Base-by-base conservation (phyloP, 2,329 filamentous ascomycete genomes). In the Sclerotinia spermophila region DNA sequence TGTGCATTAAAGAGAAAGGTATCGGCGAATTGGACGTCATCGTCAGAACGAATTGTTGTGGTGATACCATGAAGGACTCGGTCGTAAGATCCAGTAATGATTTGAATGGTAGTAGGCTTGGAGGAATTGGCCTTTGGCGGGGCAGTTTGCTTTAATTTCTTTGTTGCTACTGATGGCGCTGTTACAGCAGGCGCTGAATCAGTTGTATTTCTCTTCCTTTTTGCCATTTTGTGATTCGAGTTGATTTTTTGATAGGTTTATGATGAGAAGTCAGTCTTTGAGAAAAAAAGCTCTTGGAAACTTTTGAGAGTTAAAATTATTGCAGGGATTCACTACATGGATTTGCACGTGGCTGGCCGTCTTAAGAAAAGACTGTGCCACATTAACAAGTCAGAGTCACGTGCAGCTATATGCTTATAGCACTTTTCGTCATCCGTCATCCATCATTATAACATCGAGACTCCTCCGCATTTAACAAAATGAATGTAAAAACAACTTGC, bases 1-100 rank as follows among this genome's bases (percentile, higher is more conserved):
- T 99, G 96, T 21, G 96, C 94, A 79, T 94, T 93, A 86, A 99
- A 97, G 71, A 99, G 87, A 81, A 99, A 99, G 0, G 92, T 95
- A 81, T 98, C 95, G 75, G 92, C 88, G 79, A 97, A 98, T 67
- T 89, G 85, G 69, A 90, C 84, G 24, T 84, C 79, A 69, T 72
- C 76, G 17, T 83, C 78, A 68, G 79, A 75, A 56, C 80, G 78
- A 67, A 97, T 83, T 2, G 88, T 88, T n/a, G 92, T 94, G 11
- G 92, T 93, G 77, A 97, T 86, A 72, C 96, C 96, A 80, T 99
- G 96, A 30, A 99, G 86, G 65, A 96, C 89, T 74, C 94, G 88
- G 79, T 99, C 96, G 82, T 99, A 99, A 68, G 94, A 97, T 62
- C 96, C 96, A 10, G 93, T 90, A 72, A 98, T 86, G 75, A 99